phyloP scores from a whole-genome alignment of 108 stramenopile species.

The Pseudonitzschia multistriata region DNA sequence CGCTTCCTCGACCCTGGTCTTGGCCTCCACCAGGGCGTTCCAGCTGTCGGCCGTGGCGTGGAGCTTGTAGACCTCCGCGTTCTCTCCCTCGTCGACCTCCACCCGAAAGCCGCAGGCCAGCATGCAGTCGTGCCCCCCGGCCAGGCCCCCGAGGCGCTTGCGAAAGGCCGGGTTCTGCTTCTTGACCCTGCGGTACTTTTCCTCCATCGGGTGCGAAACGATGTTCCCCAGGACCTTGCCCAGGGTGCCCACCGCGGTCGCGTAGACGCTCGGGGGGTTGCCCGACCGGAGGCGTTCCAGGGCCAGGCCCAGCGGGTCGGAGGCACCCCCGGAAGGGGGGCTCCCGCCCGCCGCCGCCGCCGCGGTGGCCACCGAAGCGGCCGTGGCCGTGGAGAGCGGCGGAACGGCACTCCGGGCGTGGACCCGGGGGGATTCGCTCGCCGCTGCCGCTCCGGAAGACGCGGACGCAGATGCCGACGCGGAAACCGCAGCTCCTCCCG shows the following conservation, averaged over 20 bases:
- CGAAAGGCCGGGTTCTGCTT: conserved; percentile 67
- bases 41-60: conserved; percentile 69
- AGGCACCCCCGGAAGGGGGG: not conserved
- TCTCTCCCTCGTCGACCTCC: conserved; percentile 31
- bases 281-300: conserved; percentile 42
- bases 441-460: not conserved
- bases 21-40: conserved; percentile 56
- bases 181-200: conserved; percentile 85
- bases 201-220: conserved; percentile 72
- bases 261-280: conserved; percentile 44
- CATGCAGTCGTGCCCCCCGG: conserved; percentile 58
- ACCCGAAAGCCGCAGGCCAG: conserved; percentile 52
- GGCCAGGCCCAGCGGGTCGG: conserved; percentile 44
- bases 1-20: conserved; percentile 21
- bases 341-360: conserved; percentile 5
- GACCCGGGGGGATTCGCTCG: not conserved
- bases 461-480: conserved; percentile 17
- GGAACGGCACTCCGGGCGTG: conserved; percentile 1
- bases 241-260: conserved; percentile 58
- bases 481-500: conserved; percentile 10
- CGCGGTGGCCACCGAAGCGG: conserved; percentile 24
- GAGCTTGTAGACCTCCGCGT: conserved; percentile 46
- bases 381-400: conserved; percentile 2
- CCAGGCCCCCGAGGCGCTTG: conserved; percentile 59
- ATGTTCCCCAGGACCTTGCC: conserved; percentile 75